Evolutionary conservation across 2,329 filamentous ascomycete species (phyloP), one percentile per base, ranked within the genome.

Genomic region (Parastagonospora avenae): DNA sequence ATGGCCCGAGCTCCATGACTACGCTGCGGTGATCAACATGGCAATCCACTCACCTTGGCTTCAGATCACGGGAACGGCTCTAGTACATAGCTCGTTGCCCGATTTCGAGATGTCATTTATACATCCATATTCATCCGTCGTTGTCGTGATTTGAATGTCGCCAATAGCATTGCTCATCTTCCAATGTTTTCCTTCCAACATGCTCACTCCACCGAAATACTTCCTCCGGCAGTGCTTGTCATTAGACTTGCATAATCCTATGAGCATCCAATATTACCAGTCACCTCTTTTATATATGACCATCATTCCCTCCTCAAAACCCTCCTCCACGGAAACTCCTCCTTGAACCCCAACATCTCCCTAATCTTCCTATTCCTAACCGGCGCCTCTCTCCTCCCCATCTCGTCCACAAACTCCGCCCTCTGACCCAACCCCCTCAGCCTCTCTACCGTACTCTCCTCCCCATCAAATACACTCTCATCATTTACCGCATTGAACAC

Each of bases 401-500:
- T 79, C 48, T 80, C 74, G 42, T 81, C 72, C 28, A 76, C 80
- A 42, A 86, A 74, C 11, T 75, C 72, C 11, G 76, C 78, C 9
- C 75, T 68, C 0, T 83, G 82, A 52, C 76, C 80, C 2, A 70
- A 62, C 54, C 76, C 76, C 59, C 74, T 71, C 57, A 86, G 84
- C 42, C 79, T 74, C 39, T 71, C 70, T 0, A 79, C 82, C 2
- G 38, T 48, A 15, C 45, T 39, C 12, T 38, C 50, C 75, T 76
- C 32, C 69, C 68, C 41, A 67, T 55, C 50, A 15, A 59, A 41
- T 2, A 83, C 86, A 52, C 84, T 85, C 12, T 78, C 81, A 63
- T 84, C 79, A 62, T 86, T 87, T 0, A 82, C 83, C 2, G 82
- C 84, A 64, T 87, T 87, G 66, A 86, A 86, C 0, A 85, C 72